Base-by-base conservation (phyloP, 1,284 basidiomycete species). In the Ganoderma meredithae region DNA sequence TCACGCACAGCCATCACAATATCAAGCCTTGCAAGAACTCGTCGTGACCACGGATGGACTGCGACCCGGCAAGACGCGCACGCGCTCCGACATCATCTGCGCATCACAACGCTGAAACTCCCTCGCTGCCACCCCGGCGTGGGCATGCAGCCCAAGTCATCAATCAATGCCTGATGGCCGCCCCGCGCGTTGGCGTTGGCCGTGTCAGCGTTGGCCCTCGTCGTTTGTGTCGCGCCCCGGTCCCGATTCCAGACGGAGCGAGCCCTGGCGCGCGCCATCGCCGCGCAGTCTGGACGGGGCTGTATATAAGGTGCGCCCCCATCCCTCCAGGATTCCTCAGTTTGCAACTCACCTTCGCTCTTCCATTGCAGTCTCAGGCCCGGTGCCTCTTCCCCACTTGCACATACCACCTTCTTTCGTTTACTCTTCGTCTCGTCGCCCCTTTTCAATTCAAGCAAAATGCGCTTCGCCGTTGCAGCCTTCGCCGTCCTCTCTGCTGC, bases 311-410 rank as follows among this genome's bases (percentile, higher is more conserved):
- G 44, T 10, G 13, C 19, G 33, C 25, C 19, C 2, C 27, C 36
- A 60, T 47, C 62, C 55, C 12, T 17, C 10, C 10, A 4, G 17
- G 17, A 41, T 33, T 62, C 60, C 63, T 49, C 61, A 68, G 67
- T 68, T 68, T 68, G 67, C 47, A 69, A 65, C 67, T 69, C 67
- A 69, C 63, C 49, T 69, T 63, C 67, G 53, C 56, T 59, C 59
- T 69, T 56, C 62, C 67, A 69, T 69, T 53, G 49, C 64, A 69
- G 59, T 58, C 60, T 65, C 39, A 52, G 66, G 71, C 69, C 71
- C 56, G 71, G 71, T 72, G 71, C 71, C 71, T 70, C 67, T 66
- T 40, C 62, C 60, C 59, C 31, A 36, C 60, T 62, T 67, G 67
- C 69, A 69, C 58, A 60, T 25, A n/a, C 41, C 69, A 65, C 64